Evolutionary conservation across 1,284 basidiomycete species (phyloP), one percentile per base, ranked within the genome.

Genomic region (Apiotrichum laibachii): DNA sequence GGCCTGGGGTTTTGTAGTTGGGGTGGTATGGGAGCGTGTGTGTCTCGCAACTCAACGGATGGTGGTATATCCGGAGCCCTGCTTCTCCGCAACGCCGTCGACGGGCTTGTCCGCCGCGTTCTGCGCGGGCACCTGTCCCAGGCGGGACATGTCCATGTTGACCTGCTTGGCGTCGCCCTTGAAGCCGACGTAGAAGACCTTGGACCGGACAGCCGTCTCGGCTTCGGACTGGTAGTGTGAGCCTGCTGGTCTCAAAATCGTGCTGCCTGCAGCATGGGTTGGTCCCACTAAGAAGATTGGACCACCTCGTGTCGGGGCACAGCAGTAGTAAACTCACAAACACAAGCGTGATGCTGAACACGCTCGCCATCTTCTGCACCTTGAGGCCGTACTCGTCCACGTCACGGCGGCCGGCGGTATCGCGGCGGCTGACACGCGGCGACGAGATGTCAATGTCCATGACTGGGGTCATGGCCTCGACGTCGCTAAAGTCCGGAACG

Each of bases 361-460:
- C 76, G 55, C 68, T 77, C 7, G 77, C 74, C 64, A 79, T 64
- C 53, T 72, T 73, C 59, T 79, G 77, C 22, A 79, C 76, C 58
- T 79, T 79, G 53, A 79, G 64, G n/a, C 71, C 69, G 72, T 73
- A 79, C 56, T 77, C 75, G 50, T 79, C 77, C 0, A 77, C 70
- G 46, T 79, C 76, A 33, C 77, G 67, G 51, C 67, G 50, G 5
- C 77, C 77, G n/a, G 65, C 72, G 4, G 61, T 51, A 33, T 69
- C 68, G 33, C 74, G 53, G 6, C 64, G 50, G 18, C 66, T 63
- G 16, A 54, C 52, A 1, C 72, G 70, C 16, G 75, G 70, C 26
- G 63, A 59, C 11, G 67, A 65, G 10, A 71, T 65, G 57, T 73
- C 72, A 10, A 79, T 45, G 56, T 79, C 77, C 72, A 78, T 77